phyloP scores from a whole-genome alignment of 2,329 filamentous ascomycete genomes.

The Aspergillus quadricinctus region DNA sequence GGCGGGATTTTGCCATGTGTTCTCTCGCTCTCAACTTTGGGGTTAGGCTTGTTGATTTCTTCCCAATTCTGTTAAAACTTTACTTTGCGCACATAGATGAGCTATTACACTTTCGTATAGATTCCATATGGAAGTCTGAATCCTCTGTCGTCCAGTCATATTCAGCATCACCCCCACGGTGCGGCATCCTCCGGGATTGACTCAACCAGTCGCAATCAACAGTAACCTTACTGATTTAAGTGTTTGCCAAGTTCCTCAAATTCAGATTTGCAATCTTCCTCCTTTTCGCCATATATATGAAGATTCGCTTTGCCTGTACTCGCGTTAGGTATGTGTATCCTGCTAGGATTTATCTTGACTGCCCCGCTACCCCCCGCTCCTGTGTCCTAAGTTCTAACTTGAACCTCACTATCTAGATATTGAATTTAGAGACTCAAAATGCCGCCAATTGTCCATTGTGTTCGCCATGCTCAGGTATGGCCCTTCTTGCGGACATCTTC shows the following conservation, averaged over 20 bases:
- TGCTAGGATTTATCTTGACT: neutral
- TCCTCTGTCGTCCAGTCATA: neutral
- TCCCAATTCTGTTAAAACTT: neutral
- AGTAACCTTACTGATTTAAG: neutral
- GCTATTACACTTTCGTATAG: neutral
- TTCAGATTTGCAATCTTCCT: neutral
- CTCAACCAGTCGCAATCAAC: neutral
- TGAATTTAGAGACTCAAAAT: conserved; percentile 18
- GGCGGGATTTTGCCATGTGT: neutral
- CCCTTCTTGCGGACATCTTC: neutral
- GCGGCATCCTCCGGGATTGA: neutral
- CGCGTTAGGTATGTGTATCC: neutral
- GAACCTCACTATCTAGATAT: neutral
- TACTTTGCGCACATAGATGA: neutral
- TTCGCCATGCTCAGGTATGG: conserved; percentile 45
- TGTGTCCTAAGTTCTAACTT: neutral
- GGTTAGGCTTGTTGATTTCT: neutral
- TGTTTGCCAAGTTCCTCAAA: neutral
- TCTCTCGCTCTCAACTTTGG: neutral
- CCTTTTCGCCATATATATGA: neutral
- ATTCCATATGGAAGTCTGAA: neutral
- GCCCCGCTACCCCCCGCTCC: conserved; percentile 21
- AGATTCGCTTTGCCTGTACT: neutral
- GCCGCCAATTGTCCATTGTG: conserved; percentile 42
- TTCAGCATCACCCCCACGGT: neutral